Evolutionary conservation across 1,139 yeast genomes (phyloP).

Genomic region (Kluyveromyces sp.): DNA sequence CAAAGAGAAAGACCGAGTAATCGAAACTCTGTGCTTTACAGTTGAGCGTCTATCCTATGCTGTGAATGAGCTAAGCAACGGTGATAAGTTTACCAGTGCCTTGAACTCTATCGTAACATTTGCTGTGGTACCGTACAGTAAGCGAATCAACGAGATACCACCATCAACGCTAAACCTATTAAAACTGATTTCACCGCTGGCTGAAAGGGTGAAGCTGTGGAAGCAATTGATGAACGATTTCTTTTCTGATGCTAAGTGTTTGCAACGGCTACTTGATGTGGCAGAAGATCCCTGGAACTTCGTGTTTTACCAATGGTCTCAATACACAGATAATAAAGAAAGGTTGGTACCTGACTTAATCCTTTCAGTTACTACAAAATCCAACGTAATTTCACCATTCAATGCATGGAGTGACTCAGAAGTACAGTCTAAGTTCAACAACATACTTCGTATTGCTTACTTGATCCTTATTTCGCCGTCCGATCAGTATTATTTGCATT

Average conservation of each 20-base stretch:
- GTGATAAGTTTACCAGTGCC: constrained; percentile 43
- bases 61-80: constrained; percentile 38
- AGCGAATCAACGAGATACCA: constrained; percentile 30
- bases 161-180: constrained; percentile 36
- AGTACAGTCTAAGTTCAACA: constrained; percentile 22
- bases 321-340: constrained; percentile 38
- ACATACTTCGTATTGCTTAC: constrained; percentile 42
- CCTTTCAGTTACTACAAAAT: constrained; percentile 22
- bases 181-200: constrained; percentile 29
- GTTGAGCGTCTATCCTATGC: constrained; percentile 39
- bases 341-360: constrained; percentile 32
- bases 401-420: constrained; percentile 29
- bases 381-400: constrained; percentile 27
- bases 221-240: constrained; percentile 45
- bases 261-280: constrained; percentile 10
- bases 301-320: constrained; percentile 28
- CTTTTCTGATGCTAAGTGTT: constrained; percentile 40
- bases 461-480: constrained; percentile 53
- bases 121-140: constrained; percentile 41
- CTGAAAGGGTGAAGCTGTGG: constrained; percentile 43
- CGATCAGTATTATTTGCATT: constrained; percentile 44
- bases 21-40: constrained; percentile 27
- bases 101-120: constrained; percentile 42
- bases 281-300: constrained; percentile 20
- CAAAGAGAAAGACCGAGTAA: constrained; percentile 9